Evolutionary conservation across 176 grass and related monocot genomes (phyloP), one percentile per base, ranked within the genome.

Genomic region (Chloris gayana): DNA sequence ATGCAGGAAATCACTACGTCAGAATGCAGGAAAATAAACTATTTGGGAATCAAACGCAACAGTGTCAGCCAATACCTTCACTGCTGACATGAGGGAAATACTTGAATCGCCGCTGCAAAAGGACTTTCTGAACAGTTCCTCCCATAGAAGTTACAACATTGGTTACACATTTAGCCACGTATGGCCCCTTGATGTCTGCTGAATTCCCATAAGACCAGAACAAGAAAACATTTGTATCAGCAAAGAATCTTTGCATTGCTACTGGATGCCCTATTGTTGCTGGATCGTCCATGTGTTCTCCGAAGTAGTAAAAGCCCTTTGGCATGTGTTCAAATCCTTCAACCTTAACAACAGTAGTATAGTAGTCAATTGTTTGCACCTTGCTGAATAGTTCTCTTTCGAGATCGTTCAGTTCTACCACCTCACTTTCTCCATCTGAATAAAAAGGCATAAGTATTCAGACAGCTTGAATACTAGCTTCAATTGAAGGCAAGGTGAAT

Each of bases 171-270:
- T 90, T 82, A 50, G 77, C 80, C 78, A 93, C 91, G 79, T 63
- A 79, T 61, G 85, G 32, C 59, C 82, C 87, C 21, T 73, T 85
- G 74, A 93, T 85, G 49, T 90, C 87, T 35, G 56, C 79, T 47
- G 91, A 93, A 80, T 93, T 90, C 62, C 91, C 91, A 68, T 93
- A 93, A 76, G 91, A 93, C 91, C 91, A 93, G 44, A 93, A 90
- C 72, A 93, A 77, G 73, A 93, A 93, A 85, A 93, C 76, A 69
- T 90, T 64, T 46, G 87, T 93, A 57, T 80, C 82, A 62, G 75
- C 82, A 74, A 87, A 93, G 73, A 93, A 93, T 73, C 79, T 93
- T 75, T 93, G 91, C 91, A 93, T 90, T 72, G 91, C 91, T 44
- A 93, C 91, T 31, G 91, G 91, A 61, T 85, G 47, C 24, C 91